Percentiles rank a stretch among this genome's conserved stretches.
Conservation (phyloP, 2,329 filamentous ascomycete genomes). For the Pseudogymnoascus sp. region DNA sequence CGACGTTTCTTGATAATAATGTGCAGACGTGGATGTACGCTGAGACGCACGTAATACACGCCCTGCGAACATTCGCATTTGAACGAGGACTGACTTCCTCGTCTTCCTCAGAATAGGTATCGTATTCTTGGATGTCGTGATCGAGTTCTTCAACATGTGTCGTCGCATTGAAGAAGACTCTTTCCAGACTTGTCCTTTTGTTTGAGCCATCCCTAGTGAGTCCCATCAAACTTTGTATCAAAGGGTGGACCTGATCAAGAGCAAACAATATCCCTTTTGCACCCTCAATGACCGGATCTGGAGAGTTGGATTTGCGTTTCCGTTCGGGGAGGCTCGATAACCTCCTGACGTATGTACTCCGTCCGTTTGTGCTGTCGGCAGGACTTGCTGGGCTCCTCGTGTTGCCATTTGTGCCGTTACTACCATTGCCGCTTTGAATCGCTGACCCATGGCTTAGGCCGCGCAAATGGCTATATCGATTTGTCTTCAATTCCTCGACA, state of each 20-base stretch:
- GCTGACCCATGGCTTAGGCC: conserved; percentile 61
- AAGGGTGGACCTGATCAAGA: conserved; percentile 59
- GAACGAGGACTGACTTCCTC: conserved; percentile 40
- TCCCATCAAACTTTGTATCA: conserved; percentile 57
- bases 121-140: conserved; percentile 54
- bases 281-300: conserved; percentile 54
- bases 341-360: conserved; percentile 51
- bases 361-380: conserved; percentile 38
- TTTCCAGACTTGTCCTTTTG: conserved; percentile 55
- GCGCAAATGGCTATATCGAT: conserved; percentile 58
- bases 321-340: conserved; percentile 56
- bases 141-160: conserved; percentile 58
- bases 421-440: conserved; percentile 41
- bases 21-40: conserved; percentile 59
- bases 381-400: conserved; percentile 48
- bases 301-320: conserved; percentile 50
- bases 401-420: conserved; percentile 18
- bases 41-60: conserved; percentile 53
- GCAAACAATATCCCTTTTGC: conserved; percentile 60
- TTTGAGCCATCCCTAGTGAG: conserved; percentile 51
- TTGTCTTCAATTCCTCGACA: conserved; percentile 52
- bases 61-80: conserved; percentile 55
- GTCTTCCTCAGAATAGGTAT: conserved; percentile 41
- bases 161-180: conserved; percentile 60
- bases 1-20: conserved; percentile 51